Percentiles rank a stretch among this genome's conserved stretches.
phyloP scores from a whole-genome alignment of 73 alveolate species.

The Effrenium voratum region DNA sequence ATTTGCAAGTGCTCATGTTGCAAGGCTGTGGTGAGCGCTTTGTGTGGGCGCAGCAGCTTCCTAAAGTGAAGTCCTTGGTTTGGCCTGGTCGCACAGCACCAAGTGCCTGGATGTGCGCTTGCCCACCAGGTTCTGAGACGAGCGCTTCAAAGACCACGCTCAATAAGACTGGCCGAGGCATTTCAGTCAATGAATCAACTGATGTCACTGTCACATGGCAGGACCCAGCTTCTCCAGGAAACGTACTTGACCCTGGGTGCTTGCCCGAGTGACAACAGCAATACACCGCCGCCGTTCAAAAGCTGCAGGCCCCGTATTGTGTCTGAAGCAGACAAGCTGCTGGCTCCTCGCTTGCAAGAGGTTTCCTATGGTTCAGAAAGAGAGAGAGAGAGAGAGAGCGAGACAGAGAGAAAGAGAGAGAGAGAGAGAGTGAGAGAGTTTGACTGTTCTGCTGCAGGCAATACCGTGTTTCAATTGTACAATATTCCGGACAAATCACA shows the following conservation, averaged over 20 bases:
- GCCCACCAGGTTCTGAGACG: not conserved
- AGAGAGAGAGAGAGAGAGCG: not conserved
- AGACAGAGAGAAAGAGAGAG: not conserved
- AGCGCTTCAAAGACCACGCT: not conserved
- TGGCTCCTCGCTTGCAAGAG: not conserved
- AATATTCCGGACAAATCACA: not conserved
- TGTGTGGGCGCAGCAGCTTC: not conserved
- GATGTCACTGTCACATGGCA: not conserved
- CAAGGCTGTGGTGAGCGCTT: constrained; percentile 35
- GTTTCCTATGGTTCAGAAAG: too few species aligned
- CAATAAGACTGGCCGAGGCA: not conserved
- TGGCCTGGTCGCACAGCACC: not conserved
- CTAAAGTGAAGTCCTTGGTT: not conserved
- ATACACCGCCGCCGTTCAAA: not conserved
- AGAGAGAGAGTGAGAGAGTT: not conserved
- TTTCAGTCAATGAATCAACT: not conserved
- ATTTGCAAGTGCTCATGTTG: not conserved
- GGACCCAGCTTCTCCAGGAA: constrained; percentile 5
- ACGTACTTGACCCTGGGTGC: constrained; percentile 9
- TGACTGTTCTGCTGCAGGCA: not conserved
- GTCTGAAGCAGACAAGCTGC: not conserved
- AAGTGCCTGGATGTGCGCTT: not conserved
- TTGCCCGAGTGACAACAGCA: not conserved
- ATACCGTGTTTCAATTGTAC: not conserved
- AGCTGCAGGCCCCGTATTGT: not conserved